Conservation (phyloP, 2,329 filamentous ascomycete genomes). For the Acephala macrosclerotiorum region DNA sequence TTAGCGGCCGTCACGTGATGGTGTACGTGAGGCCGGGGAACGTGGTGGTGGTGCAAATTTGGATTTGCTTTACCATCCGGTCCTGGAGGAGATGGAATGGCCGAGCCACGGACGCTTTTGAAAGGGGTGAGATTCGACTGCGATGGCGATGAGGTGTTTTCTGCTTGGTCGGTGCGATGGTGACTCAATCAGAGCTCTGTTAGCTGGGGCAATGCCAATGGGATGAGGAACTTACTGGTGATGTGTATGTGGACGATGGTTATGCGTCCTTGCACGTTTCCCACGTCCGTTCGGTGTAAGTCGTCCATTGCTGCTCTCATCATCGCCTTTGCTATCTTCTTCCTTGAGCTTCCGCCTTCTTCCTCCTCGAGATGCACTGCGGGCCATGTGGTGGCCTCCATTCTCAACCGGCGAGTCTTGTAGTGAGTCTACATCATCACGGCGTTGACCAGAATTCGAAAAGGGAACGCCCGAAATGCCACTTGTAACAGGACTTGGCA, state of each 20-base stretch:
- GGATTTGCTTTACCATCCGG: constrained; percentile 29
- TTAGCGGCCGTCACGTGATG: constrained; percentile 46
- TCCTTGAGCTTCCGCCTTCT: constrained; percentile 79
- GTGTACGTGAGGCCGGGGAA: constrained; percentile 49
- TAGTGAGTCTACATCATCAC: constrained; percentile 58
- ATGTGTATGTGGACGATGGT: constrained; percentile 55
- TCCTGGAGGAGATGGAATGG: constrained; percentile 54
- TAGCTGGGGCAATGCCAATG: constrained; percentile 26
- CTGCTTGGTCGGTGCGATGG: constrained; percentile 64
- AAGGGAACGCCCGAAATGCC: constrained; percentile 59
- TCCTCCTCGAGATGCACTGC: constrained; percentile 52
- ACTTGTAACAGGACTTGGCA: constrained; percentile 57
- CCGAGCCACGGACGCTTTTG: constrained; percentile 57
- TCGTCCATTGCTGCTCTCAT: constrained; percentile 71
- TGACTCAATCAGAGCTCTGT: constrained; percentile 49
- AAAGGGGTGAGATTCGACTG: constrained; percentile 52
- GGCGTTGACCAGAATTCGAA: constrained; percentile 54
- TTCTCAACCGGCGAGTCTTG: constrained; percentile 52
- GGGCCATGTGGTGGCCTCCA: constrained; percentile 47
- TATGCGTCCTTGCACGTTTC: constrained; percentile 72
- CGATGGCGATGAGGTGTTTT: constrained; percentile 54
- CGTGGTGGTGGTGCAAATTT: constrained; percentile 42
- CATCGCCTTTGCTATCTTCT: constrained; percentile 72
- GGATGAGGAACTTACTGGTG: constrained; percentile 64
- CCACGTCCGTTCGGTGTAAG: constrained; percentile 64